A percentile compares a stretch with the other conserved stretches of the same genome.
Evolutionary conservation across 257 asterid species (phyloP).

Genomic region (Jaltomata sinuosa): DNA sequence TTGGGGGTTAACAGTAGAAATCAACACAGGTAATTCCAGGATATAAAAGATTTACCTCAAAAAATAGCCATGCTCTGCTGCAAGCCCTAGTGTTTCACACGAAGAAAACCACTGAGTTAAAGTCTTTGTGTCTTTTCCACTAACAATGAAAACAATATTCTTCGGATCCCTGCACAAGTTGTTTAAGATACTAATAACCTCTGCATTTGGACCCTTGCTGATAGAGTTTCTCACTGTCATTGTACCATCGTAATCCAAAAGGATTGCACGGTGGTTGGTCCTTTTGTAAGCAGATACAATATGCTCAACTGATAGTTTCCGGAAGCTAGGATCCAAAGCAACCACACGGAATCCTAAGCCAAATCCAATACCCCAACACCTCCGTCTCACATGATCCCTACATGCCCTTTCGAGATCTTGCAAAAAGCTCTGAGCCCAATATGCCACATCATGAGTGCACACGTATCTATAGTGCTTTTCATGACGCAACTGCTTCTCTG

Average conservation of each 20-base stretch:
- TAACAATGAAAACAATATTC: slow-evolving; percentile 60
- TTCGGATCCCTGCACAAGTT: slow-evolving; percentile 55
- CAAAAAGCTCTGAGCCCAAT: slow-evolving; percentile 84
- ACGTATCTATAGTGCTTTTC: slow-evolving; percentile 81
- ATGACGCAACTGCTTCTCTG: slow-evolving; percentile 74
- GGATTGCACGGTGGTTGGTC: slow-evolving; percentile 65
- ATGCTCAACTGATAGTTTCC: slow-evolving; percentile 76
- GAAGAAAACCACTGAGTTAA: slow-evolving; percentile 59
- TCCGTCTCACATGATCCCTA: slow-evolving; percentile 62
- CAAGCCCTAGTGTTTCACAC: slow-evolving; percentile 54
- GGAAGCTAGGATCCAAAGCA: slow-evolving; percentile 77
- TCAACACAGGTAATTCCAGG: background rate
- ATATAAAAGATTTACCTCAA: slow-evolving; percentile 31
- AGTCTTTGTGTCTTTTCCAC: slow-evolving; percentile 60
- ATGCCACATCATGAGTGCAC: slow-evolving; percentile 75
- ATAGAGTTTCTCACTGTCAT: slow-evolving; percentile 41
- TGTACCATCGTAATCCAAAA: slow-evolving; percentile 77
- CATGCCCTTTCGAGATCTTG: slow-evolving; percentile 84
- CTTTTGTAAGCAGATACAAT: slow-evolving; percentile 84
- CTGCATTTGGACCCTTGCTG: slow-evolving; percentile 40
- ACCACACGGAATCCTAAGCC: slow-evolving; percentile 78
- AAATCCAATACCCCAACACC: slow-evolving; percentile 90
- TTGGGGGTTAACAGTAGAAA: background rate
- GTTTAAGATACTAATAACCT: slow-evolving; percentile 50
- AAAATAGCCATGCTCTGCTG: slow-evolving; percentile 83